Evolutionary conservation across 2,329 filamentous ascomycete genomes (phyloP).

Genomic region (Cercospora zeina): DNA sequence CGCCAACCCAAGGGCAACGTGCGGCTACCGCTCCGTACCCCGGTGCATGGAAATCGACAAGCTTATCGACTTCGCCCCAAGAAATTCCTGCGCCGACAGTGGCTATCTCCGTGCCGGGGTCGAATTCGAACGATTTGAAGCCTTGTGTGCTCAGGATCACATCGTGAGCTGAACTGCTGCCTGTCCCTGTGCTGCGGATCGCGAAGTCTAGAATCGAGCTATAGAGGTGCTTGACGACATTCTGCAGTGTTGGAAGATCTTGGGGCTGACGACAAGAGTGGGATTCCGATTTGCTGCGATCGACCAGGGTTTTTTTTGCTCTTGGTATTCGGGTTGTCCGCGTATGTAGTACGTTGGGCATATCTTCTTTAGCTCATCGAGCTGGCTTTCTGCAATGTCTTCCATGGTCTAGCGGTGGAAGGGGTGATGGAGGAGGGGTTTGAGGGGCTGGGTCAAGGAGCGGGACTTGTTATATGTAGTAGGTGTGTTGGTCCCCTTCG

Average conservation of each 20-base stretch:
- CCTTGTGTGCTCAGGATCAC: constrained; percentile 43
- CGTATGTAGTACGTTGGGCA: constrained; percentile 16
- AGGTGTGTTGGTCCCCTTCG: background rate
- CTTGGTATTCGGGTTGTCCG: constrained; percentile 20
- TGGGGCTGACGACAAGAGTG: constrained; percentile 41
- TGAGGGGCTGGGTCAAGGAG: background rate
- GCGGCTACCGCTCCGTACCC: constrained; percentile 43
- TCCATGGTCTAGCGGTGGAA: background rate
- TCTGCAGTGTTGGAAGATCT: constrained; percentile 37
- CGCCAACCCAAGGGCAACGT: constrained; percentile 44
- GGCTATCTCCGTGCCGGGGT: constrained; percentile 37
- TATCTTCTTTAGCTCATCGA: constrained; percentile 11
- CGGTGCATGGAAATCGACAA: constrained; percentile 41
- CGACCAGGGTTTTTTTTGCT: constrained; percentile 38
- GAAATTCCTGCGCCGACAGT: constrained; percentile 43
- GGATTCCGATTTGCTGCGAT: constrained; percentile 40
- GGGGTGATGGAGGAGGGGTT: background rate
- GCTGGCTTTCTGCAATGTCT: constrained; percentile 1
- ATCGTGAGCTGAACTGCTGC: constrained; percentile 42
- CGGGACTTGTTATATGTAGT: background rate
- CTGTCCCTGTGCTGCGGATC: constrained; percentile 43
- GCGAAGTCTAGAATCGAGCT: constrained; percentile 41
- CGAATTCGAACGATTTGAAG: constrained; percentile 44
- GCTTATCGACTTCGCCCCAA: constrained; percentile 44
- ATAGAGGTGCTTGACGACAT: constrained; percentile 40